phyloP scores from a whole-genome alignment of 305 asterid genomes.

The Solanum aculeatissimum region DNA sequence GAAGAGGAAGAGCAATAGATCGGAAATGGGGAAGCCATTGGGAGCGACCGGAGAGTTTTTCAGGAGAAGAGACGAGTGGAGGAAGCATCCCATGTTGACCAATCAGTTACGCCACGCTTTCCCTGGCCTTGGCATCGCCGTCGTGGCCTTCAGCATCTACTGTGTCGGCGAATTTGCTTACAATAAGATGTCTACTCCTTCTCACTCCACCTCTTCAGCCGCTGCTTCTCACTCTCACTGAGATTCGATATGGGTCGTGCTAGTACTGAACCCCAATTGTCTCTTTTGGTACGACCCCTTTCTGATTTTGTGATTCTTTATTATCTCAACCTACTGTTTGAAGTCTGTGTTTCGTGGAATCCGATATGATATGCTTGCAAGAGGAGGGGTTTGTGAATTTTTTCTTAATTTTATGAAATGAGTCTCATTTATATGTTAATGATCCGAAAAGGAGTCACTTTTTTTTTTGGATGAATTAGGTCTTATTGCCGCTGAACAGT shows the following conservation, averaged over 20 bases:
- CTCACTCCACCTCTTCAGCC: slow-evolving; percentile 40
- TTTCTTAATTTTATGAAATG: neutral
- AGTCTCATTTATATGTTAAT: neutral
- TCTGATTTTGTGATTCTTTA: neutral
- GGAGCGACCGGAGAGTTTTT: slow-evolving; percentile 87
- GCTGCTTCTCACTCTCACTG: slow-evolving; percentile 33
- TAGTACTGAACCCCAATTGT: neutral
- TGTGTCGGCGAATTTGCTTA: slow-evolving; percentile 63
- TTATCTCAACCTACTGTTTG: neutral
- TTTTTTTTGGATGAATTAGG: neutral
- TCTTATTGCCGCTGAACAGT: neutral
- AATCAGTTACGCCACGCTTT: slow-evolving; percentile 80
- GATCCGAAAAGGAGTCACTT: neutral
- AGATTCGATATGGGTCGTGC: neutral
- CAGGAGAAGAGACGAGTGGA: slow-evolving; percentile 70
- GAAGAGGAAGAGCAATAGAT: neutral
- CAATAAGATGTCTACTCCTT: slow-evolving; percentile 60
- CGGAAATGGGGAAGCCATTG: slow-evolving; percentile 32
- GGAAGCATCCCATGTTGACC: slow-evolving; percentile 41
- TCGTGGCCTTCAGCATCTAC: slow-evolving; percentile 71
- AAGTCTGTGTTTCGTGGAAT: neutral
- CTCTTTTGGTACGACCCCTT: neutral
- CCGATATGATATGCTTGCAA: neutral
- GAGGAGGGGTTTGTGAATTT: neutral
- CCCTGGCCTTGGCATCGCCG: slow-evolving; percentile 79